Percentiles rank a stretch among this genome's conserved stretches.
phyloP scores from a whole-genome alignment of 805 yeast species.

The Zygotorulaspora sp. region DNA sequence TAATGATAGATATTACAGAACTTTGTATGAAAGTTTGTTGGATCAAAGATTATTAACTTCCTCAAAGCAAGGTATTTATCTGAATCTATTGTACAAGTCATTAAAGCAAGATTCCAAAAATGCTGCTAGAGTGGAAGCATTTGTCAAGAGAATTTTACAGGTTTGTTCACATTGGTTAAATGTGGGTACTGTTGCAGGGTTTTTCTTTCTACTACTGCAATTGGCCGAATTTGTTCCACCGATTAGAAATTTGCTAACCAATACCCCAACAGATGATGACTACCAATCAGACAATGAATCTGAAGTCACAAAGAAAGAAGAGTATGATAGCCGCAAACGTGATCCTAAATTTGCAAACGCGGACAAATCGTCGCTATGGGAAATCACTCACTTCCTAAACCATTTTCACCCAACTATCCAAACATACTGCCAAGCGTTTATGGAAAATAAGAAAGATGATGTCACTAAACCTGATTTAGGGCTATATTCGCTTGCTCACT shows the following conservation, averaged over 20 bases:
- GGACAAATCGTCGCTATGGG: constrained; percentile 80
- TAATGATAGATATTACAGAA: constrained; percentile 71
- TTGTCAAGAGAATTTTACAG: constrained; percentile 85
- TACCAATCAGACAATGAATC: constrained; percentile 46
- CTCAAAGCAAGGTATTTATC: constrained; percentile 87
- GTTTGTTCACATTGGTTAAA: constrained; percentile 81
- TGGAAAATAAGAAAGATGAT: constrained; percentile 41
- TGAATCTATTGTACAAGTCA: constrained; percentile 80
- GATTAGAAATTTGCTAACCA: constrained; percentile 56
- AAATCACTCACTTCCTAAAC: constrained; percentile 60
- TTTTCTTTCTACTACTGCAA: constrained; percentile 68
- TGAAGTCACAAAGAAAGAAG: constrained; percentile 24
- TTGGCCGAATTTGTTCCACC: constrained; percentile 61
- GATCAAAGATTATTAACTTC: constrained; percentile 82
- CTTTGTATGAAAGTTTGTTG: constrained; percentile 82
- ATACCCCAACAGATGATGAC: constrained; percentile 49
- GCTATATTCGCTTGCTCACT: constrained; percentile 79
- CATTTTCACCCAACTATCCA: constrained; percentile 94
- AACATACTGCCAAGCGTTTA: constrained; percentile 65
- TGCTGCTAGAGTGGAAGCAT: constrained; percentile 68
- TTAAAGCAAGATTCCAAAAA: constrained; percentile 62
- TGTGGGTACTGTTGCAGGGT: constrained; percentile 82
- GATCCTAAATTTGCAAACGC: constrained; percentile 95
- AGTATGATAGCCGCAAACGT: constrained; percentile 80
- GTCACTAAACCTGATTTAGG: constrained; percentile 84